These are phyloP conservation scores for Malus hybrid DNA, from an alignment of 331 rosid genomes.

Conservation along the genomic window DNA sequence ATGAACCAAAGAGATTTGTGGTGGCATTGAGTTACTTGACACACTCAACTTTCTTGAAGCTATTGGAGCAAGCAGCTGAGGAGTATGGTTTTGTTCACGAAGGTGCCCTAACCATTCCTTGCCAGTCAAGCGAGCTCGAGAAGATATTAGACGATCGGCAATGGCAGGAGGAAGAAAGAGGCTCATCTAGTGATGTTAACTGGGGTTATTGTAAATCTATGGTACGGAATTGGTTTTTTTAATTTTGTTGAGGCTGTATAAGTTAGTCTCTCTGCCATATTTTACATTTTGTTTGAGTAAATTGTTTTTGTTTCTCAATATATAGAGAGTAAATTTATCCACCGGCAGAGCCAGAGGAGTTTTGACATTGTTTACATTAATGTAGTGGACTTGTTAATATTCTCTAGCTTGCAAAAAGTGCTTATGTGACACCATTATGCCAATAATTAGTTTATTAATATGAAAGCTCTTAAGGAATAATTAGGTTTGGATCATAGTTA, in stretches of 20 bases:
- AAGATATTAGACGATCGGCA: conserved; percentile 32
- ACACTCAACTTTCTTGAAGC: conserved; percentile 46
- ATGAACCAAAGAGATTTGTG: conserved; percentile 52
- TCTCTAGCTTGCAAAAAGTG: too few species aligned
- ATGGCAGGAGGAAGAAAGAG: conserved; percentile 15
- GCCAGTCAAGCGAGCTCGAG: conserved; percentile 59
- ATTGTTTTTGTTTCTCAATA: too few species aligned
- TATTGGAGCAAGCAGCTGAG: conserved; percentile 62
- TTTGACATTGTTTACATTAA: too few species aligned
- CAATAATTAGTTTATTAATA: too few species aligned
- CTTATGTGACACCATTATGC: too few species aligned
- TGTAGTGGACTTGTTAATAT: too few species aligned
- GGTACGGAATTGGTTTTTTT: not conserved
- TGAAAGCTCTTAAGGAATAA: too few species aligned
- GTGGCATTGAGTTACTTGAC: conserved; percentile 57
- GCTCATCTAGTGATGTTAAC: not conserved
- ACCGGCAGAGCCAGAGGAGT: too few species aligned
- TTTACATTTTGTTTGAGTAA: not conserved
- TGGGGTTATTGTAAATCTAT: conserved; percentile 25
- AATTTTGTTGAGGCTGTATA: not conserved
- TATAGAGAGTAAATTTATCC: too few species aligned
- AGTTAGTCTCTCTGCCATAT: not conserved
- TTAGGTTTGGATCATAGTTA: too few species aligned
- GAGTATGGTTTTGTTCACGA: conserved; percentile 76
- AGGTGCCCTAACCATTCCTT: conserved; percentile 65